Percentiles rank a stretch among this genome's conserved stretches.
These are phyloP conservation scores for Arctium minus DNA, from an alignment of 129 eudicot species.

Conservation along the genomic window DNA sequence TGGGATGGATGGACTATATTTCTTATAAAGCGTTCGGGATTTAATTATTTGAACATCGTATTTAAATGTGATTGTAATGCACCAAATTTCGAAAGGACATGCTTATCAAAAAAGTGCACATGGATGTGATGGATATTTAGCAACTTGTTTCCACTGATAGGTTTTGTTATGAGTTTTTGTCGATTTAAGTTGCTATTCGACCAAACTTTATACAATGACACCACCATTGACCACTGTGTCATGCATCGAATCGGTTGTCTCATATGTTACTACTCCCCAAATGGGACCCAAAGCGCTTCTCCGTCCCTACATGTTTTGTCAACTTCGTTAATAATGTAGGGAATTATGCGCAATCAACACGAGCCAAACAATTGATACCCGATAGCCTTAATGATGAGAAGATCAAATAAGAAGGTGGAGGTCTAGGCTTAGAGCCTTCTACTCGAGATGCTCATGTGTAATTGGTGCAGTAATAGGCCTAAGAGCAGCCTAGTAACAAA, in stretches of 20 bases:
- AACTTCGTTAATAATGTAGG: neutral
- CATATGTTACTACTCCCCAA: neutral
- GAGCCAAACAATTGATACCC: neutral
- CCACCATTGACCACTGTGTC: neutral
- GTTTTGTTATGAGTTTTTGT: neutral
- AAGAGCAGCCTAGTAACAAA: neutral
- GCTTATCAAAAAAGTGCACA: neutral
- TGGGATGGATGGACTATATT: neutral
- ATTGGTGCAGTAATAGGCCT: neutral
- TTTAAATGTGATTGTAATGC: neutral
- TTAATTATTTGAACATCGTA: neutral
- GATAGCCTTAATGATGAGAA: neutral
- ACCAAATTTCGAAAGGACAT: neutral
- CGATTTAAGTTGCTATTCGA: neutral
- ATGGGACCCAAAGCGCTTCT: constrained; percentile 2
- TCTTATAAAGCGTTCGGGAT: neutral
- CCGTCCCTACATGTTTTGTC: neutral
- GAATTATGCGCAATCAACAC: neutral
- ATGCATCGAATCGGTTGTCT: neutral
- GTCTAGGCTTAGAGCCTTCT: neutral
- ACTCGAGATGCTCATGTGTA: neutral
- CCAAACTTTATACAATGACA: neutral
- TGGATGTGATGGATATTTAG: constrained; percentile 13
- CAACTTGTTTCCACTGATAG: neutral
- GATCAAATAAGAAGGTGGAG: neutral